A percentile compares a stretch with the other conserved stretches of the same genome.
Evolutionary conservation across 2,329 filamentous ascomycete species (phyloP).

Genomic region (Talaromyces piceae): DNA sequence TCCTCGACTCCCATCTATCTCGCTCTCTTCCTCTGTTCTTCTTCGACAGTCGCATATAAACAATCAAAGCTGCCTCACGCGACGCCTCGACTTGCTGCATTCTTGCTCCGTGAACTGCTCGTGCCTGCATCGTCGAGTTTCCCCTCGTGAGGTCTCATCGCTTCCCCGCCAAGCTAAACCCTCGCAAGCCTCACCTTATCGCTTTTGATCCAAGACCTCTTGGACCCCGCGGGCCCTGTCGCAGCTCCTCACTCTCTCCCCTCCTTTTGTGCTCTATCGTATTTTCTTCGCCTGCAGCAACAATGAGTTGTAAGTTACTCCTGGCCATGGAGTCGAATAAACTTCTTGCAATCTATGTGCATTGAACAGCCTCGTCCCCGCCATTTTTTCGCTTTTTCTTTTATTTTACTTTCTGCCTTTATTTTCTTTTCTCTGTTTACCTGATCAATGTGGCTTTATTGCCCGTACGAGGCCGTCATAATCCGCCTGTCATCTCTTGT

Average conservation of each 20-base stretch:
- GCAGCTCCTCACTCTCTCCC: not conserved
- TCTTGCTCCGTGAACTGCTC: not conserved
- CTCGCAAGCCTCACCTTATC: constrained; percentile 2
- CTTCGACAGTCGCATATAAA: not conserved
- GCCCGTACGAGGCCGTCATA: not conserved
- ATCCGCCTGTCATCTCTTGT: not conserved
- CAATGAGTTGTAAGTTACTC: constrained; percentile 11
- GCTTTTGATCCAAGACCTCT: not conserved
- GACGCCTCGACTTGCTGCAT: not conserved
- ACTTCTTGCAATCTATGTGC: not conserved
- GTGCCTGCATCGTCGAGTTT: not conserved
- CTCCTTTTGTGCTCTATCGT: not conserved
- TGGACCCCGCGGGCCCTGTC: not conserved
- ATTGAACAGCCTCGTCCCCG: not conserved
- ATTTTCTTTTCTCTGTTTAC: not conserved
- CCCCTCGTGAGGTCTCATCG: not conserved
- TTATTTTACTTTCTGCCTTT: no score
- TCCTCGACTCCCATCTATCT: not conserved
- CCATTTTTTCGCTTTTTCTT: not conserved
- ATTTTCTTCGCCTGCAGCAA: not conserved
- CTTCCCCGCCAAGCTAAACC: constrained; percentile 1
- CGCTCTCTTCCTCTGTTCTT: not conserved
- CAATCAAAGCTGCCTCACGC: not conserved
- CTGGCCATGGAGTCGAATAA: not conserved
- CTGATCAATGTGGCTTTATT: not conserved